Conservation (phyloP, 345 rosid genomes). For the Dipteronia dyeriana region DNA sequence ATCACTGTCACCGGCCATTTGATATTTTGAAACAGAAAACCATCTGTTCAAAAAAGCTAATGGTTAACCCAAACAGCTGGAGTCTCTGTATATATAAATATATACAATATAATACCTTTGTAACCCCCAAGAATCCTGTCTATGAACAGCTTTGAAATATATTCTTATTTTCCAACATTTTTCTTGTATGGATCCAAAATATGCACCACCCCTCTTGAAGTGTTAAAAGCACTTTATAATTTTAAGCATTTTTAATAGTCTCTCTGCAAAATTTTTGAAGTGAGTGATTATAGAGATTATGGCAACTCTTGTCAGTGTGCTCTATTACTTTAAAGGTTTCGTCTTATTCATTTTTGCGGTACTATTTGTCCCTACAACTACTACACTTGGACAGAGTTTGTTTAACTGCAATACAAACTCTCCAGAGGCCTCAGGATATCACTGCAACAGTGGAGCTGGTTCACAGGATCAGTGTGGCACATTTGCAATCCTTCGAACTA, state of each 20-base stretch:
- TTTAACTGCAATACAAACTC: conserved; percentile 49
- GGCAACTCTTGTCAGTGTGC: conserved; percentile 40
- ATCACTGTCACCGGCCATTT: conserved; percentile 8
- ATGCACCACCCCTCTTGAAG: conserved; percentile 32
- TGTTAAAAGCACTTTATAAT: conserved; percentile 10
- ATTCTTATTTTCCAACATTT: conserved; percentile 12
- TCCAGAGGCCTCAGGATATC: conserved; percentile 41
- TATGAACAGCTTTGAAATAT: conserved; percentile 16
- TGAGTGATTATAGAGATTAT: conserved; percentile 26
- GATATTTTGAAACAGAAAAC: conserved; percentile 28
- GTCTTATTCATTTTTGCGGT: conserved; percentile 36
- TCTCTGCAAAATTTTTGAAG: conserved; percentile 19
- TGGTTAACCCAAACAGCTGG: conserved; percentile 29
- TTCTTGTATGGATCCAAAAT: conserved; percentile 57
- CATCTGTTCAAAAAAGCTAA: conserved; percentile 24
- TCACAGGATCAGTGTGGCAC: conserved; percentile 48
- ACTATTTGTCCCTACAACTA: conserved; percentile 22
- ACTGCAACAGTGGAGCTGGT: conserved; percentile 40
- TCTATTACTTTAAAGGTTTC: conserved; percentile 39
- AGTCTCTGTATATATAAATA: conserved; percentile 18
- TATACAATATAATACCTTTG: conserved; percentile 19
- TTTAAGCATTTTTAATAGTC: conserved; percentile 9
- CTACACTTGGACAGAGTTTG: conserved; percentile 40
- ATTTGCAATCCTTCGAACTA: conserved; percentile 57
- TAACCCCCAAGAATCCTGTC: conserved; percentile 59